phyloP scores from a whole-genome alignment of 1,284 basidiomycete genomes.

The Cryptococcus hybrid region DNA sequence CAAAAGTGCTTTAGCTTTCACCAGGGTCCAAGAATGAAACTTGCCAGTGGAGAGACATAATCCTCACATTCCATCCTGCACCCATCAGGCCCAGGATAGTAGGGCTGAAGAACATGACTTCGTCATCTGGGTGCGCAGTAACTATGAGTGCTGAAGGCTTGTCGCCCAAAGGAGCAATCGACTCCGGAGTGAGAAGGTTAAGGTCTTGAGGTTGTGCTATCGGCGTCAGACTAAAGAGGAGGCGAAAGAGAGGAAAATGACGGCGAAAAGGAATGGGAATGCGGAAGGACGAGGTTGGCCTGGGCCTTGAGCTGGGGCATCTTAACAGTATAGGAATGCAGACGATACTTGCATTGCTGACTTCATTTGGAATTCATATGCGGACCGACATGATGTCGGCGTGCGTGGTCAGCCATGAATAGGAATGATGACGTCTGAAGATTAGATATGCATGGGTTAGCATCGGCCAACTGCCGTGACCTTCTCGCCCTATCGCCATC shows the following conservation, averaged over 20 bases:
- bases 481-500: too few relatives aligned
- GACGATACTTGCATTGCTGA: too few relatives aligned
- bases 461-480: too few relatives aligned
- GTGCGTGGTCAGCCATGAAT: too few relatives aligned
- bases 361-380: too few relatives aligned
- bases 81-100: constrained; percentile 34
- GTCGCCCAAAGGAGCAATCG: not conserved
- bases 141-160: constrained; percentile 49
- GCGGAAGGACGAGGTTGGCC: not conserved
- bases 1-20: not conserved
- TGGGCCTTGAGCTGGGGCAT: not conserved
- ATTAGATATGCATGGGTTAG: too few relatives aligned
- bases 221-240: not conserved
- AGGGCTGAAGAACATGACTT: constrained; percentile 71
- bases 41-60: constrained; percentile 54
- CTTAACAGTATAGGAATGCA: too few relatives aligned
- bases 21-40: constrained; percentile 5
- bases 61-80: constrained; percentile 43
- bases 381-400: too few relatives aligned
- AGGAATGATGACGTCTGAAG: too few relatives aligned
- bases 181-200: not conserved
- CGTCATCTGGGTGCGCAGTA: constrained; percentile 58
- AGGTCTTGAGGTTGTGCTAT: not conserved
- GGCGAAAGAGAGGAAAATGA: constrained; percentile 4
- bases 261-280: constrained; percentile 4